Conservation (phyloP, 108 stramenopile species). For the Cylindrotheca closterium region DNA sequence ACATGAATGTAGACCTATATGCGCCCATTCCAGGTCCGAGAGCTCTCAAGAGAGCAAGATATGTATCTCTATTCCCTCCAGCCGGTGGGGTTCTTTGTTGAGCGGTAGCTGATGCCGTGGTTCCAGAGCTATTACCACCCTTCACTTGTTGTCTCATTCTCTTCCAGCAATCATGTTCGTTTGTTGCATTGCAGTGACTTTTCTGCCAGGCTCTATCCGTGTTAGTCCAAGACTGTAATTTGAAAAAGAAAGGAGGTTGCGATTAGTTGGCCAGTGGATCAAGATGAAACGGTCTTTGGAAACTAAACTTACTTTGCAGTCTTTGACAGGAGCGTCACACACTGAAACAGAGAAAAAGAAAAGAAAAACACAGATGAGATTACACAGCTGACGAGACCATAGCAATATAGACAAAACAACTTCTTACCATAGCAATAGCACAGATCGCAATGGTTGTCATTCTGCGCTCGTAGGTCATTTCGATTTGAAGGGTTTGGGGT, state of each 20-base stretch:
- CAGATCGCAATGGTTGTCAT: constrained; percentile 26
- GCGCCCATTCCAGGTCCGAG: background rate
- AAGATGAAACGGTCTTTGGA: background rate
- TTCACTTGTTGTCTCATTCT: background rate
- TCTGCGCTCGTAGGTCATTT: background rate
- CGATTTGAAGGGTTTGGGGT: background rate
- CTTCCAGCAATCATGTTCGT: background rate
- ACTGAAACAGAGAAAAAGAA: background rate
- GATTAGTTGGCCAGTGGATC: background rate
- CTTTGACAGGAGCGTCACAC: background rate
- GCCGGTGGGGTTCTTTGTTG: too few species aligned
- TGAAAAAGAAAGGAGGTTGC: background rate
- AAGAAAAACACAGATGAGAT: constrained; percentile 6
- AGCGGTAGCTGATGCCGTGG: too few species aligned
- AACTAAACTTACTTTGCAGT: background rate
- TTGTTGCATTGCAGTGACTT: background rate
- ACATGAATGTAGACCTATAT: background rate
- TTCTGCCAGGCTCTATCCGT: background rate
- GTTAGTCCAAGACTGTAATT: background rate
- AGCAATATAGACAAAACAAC: constrained; percentile 15
- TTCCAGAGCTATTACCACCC: background rate
- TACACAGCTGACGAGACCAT: constrained; percentile 21
- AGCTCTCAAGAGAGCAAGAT: too few species aligned
- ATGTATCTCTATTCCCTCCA: too few species aligned
- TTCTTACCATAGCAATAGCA: constrained; percentile 38